phyloP scores from a whole-genome alignment of 2,329 filamentous ascomycete genomes.

The Cytospora piceicola region DNA sequence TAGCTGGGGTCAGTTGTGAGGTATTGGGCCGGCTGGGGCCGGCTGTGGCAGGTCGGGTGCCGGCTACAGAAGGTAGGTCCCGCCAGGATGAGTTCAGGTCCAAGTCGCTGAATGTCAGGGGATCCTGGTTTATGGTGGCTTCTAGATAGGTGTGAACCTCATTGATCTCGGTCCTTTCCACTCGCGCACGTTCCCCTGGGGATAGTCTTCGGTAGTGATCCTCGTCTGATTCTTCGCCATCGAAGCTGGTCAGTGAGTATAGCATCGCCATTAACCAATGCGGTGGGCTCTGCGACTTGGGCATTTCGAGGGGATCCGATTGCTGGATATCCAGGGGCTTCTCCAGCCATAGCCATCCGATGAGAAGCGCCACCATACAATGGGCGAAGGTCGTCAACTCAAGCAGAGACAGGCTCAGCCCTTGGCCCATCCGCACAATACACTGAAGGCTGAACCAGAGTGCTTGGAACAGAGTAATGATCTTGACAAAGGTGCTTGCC shows the following conservation, averaged over 20 bases:
- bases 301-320: conserved; percentile 15
- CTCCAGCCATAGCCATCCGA: conserved; percentile 38
- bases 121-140: conserved; percentile 16
- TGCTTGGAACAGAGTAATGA: conserved; percentile 40
- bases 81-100: conserved; percentile 11
- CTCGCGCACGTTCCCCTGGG: not conserved
- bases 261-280: conserved; percentile 21
- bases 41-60: conserved; percentile 3
- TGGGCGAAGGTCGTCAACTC: conserved; percentile 41
- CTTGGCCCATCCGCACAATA: conserved; percentile 37
- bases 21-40: conserved; percentile 14
- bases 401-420: conserved; percentile 40
- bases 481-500: conserved; percentile 38
- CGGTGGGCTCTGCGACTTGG: conserved; percentile 9
- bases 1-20: conserved; percentile 1
- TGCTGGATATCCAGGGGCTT: conserved; percentile 36
- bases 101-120: conserved; percentile 22
- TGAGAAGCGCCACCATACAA: conserved; percentile 38
- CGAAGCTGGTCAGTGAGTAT: conserved; percentile 21
- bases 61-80: conserved; percentile 1
- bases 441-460: conserved; percentile 42
- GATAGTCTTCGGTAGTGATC: conserved; percentile 13
- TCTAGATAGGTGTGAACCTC: conserved; percentile 13
- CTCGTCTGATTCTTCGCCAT: conserved; percentile 22
- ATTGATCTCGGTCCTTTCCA: not conserved